Evolutionary conservation across 192 early-diverging fungal genomes (phyloP).

Genomic region (Mortierella claussenii): DNA sequence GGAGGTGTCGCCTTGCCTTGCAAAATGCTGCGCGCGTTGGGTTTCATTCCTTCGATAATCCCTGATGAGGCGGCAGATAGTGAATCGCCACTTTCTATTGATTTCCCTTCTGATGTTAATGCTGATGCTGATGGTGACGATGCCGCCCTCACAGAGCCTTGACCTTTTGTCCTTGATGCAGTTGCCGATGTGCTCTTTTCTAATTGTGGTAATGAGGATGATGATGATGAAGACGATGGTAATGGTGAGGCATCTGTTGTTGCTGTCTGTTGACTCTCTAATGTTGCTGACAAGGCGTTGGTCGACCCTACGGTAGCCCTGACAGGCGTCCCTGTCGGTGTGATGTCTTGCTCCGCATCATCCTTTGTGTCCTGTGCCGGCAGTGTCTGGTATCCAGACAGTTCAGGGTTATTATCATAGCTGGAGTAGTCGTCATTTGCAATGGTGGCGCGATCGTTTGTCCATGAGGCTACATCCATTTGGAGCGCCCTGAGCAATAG

Average conservation of each 20-base stretch:
- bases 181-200: neutral
- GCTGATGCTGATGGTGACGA: neutral
- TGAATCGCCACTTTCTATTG: no score
- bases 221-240: no score
- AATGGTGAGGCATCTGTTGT: neutral
- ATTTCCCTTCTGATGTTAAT: neutral
- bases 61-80: neutral
- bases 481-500: slow-evolving; percentile 34
- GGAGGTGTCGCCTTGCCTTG: slow-evolving; percentile 36
- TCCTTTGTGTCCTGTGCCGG: slow-evolving; percentile 42
- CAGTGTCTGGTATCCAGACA: slow-evolving; percentile 50
- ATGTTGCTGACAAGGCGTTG: neutral
- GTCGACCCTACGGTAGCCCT: slow-evolving; percentile 1
- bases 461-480: slow-evolving; percentile 37
- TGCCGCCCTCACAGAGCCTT: neutral
- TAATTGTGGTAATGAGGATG: no score
- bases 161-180: neutral
- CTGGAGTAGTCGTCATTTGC: slow-evolving; percentile 35
- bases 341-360: slow-evolving; percentile 35
- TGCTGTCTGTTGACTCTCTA: neutral
- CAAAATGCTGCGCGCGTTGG: slow-evolving; percentile 35
- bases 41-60: slow-evolving; percentile 43
- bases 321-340: slow-evolving; percentile 10
- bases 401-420: slow-evolving; percentile 41
- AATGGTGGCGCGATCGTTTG: slow-evolving; percentile 16